These are phyloP conservation scores for Lepidium didymum DNA, from an alignment of 345 rosid species.

Conservation along the genomic window DNA sequence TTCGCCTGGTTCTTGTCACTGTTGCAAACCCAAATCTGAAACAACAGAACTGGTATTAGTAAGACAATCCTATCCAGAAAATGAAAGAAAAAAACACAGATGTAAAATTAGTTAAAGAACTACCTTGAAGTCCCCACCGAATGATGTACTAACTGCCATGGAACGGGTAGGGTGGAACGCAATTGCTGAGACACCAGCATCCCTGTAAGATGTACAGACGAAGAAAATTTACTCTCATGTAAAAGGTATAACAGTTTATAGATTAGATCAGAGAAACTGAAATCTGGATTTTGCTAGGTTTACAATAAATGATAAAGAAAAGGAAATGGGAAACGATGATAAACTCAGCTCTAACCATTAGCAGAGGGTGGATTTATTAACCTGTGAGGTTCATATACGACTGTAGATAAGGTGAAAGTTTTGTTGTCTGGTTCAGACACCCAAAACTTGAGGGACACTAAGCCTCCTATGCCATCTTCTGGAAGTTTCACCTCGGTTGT, in stretches of 20 bases:
- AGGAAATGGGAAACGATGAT: neutral
- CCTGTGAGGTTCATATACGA: constrained; percentile 96
- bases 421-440: constrained; percentile 43
- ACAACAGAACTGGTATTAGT: neutral
- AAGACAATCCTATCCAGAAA: neutral
- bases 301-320: neutral
- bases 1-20: constrained; percentile 31
- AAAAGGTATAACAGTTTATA: neutral
- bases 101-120: constrained; percentile 3
- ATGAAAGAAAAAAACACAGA: neutral
- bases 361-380: constrained; percentile 13
- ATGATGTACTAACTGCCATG: constrained; percentile 81
- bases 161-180: constrained; percentile 63
- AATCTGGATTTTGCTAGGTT: neutral
- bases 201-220: constrained; percentile 36
- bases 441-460: constrained; percentile 91
- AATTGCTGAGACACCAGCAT: constrained; percentile 69
- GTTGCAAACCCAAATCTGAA: constrained; percentile 72
- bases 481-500: constrained; percentile 82
- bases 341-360: neutral
- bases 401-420: constrained; percentile 63
- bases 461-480: constrained; percentile 85
- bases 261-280: neutral
- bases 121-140: constrained; percentile 96
- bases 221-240: neutral